Base-by-base conservation (phyloP, 2,329 filamentous ascomycete species). In the Paraphoma chrysanthemicola region DNA sequence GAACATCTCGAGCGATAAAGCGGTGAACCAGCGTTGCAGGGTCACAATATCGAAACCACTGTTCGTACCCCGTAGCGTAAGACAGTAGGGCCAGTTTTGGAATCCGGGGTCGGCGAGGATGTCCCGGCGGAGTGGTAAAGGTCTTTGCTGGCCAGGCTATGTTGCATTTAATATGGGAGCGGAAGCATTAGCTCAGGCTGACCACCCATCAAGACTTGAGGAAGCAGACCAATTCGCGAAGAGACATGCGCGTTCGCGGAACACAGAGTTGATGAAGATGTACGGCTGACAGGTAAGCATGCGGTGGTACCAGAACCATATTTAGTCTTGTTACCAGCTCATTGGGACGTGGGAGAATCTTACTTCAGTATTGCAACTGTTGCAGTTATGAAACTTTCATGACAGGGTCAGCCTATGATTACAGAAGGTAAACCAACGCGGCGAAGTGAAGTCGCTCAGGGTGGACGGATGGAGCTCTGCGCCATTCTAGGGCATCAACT, bases 221-320 rank as follows among this genome's bases (percentile, higher is more conserved):
- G 52, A n/a, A 42, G 49, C 43, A 42, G 58, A 48, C 59, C 55
- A 56, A 61, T 64, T 51, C 28, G 49, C 44, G 43, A 54, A 53
- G 43, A 51, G 23, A 51, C 41, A 63, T 53, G 63, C 51, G 51
- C 43, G 41, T 38, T 31, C 50, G 48, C 42, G 56, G 56, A 60
- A 48, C 42, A 62, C 60, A 56, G 47, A 57, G 57, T 54, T 62
- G 39, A 63, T 60, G 53, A 63, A 57, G 50, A 57, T 48, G 46
- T 53, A 56, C 56, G 70, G 66, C 68, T 73, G 69, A 74, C 66
- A 60, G 51, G 61, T 73, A 53, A 71, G 67, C 66, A 64, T 39
- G 67, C 60, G 56, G 66, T 73, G 66, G 57, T 60, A 71, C 70
- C 56, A 58, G 52, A 62, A 49, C 53, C 59, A 65, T 55, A 59